These are phyloP conservation scores for Davidsoniella virescens DNA, from an alignment of 2,329 filamentous ascomycete genomes.

Conservation along the genomic window DNA sequence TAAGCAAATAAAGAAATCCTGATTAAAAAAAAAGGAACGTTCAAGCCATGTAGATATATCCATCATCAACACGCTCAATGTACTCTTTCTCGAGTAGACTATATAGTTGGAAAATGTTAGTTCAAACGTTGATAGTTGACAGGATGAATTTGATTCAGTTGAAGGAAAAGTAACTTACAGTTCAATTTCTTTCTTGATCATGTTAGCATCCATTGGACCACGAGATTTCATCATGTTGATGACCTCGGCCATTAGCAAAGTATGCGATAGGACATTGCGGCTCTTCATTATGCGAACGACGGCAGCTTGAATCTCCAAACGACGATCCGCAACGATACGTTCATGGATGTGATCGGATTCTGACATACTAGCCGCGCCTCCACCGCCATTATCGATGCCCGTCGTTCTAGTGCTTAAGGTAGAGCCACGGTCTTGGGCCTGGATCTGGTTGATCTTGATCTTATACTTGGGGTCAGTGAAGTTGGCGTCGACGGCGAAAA, in stretches of 20 bases:
- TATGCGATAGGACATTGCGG: slow-evolving; percentile 69
- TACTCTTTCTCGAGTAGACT: slow-evolving; percentile 90
- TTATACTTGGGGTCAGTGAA: slow-evolving; percentile 74
- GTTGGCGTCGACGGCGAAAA: slow-evolving; percentile 61
- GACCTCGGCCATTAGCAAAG: slow-evolving; percentile 79
- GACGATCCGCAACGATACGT: slow-evolving; percentile 70
- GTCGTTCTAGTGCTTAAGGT: neutral
- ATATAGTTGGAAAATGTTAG: slow-evolving; percentile 17
- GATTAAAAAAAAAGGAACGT: neutral
- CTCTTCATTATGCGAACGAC: slow-evolving; percentile 97
- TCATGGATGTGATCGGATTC: slow-evolving; percentile 91
- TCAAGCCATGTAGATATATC: slow-evolving; percentile 56
- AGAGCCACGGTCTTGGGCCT: neutral
- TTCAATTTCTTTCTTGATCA: slow-evolving; percentile 96
- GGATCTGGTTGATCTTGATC: slow-evolving; percentile 21
- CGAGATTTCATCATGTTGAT: slow-evolving; percentile 79
- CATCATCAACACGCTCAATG: slow-evolving; percentile 60
- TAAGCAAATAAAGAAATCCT: no score
- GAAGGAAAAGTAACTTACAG: slow-evolving; percentile 40
- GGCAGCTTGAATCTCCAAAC: slow-evolving; percentile 92
- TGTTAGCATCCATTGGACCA: slow-evolving; percentile 66
- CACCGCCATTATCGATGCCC: no score
- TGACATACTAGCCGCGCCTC: slow-evolving; percentile 43
- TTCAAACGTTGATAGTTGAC: neutral
- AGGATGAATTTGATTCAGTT: neutral